Base-by-base conservation (phyloP, 805 yeast species). In the Torulaspora delbrueckii region DNA sequence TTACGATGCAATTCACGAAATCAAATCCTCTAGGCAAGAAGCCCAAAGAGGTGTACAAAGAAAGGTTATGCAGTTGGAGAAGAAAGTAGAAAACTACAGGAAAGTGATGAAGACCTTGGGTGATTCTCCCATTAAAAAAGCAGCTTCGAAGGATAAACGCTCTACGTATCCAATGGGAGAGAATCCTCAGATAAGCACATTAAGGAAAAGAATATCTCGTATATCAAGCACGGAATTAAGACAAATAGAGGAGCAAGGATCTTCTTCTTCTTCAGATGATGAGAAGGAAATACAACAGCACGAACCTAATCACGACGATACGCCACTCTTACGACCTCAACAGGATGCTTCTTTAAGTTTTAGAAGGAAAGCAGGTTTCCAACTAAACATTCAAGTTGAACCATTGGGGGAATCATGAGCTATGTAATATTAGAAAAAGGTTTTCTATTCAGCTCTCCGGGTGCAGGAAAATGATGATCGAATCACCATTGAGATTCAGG, bases 41-140 rank as follows among this genome's bases (percentile, higher is more conserved):
- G 50, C 43, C 7, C 53, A 49, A 37, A 43, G 37, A 19, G 47
- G 50, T 7, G 52, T 62, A 60, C 59, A 56, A 41, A 50, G 48
- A 26, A 64, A 59, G 53, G 59, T 59, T 31, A 57, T 54, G 40
- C 51, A 53, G 14, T 38, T 65, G 36, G 68, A 65, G 42, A 56
- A 48, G 34, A 58, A 63, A 46, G 53, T 64, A n/a, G 58, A 56
- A 5, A 55, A 48, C 35, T 64, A 60, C 43, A 57, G 57, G 38
- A 55, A 50, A 22, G 55, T 55, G 2, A 51, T 63, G 40, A 44
- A 57, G 23, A 53, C 57, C 26, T 43, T 57, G 37, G 55, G 55
- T 9, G 54, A 48, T 13, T 31, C 32, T 16, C 46, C 46, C 12
- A 8, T 19, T 16, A 40, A 40, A 18, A 40, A 40, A 19, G 36